Conservation (phyloP, 352 stramenopile species). For the Globisporangium heterothallicum region DNA sequence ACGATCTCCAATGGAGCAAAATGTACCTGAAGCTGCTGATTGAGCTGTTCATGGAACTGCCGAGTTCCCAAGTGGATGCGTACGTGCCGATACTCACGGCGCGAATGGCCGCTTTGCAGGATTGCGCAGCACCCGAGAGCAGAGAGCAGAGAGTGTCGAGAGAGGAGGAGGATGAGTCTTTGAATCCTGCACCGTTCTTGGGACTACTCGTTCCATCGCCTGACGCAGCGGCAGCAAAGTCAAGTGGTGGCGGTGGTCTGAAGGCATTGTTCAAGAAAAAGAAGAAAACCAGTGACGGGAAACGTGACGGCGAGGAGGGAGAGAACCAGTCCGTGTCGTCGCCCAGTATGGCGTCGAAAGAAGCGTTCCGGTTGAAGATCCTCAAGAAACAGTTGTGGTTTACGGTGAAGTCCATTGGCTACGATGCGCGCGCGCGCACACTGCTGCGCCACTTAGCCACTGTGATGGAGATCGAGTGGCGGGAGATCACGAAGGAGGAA, state of each 20-base stretch:
- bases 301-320: too few relatives aligned
- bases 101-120: constrained; percentile 14
- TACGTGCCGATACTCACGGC: constrained; percentile 68
- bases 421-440: constrained; percentile 61
- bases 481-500: constrained; percentile 60
- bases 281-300: too few relatives aligned
- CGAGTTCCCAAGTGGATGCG: constrained; percentile 46
- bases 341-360: constrained; percentile 16
- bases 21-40: constrained; percentile 58
- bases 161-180: constrained; percentile 7
- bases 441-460: constrained; percentile 44
- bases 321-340: constrained; percentile 3
- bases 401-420: constrained; percentile 67
- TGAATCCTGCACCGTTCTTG: constrained; percentile 62
- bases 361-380: constrained; percentile 50
- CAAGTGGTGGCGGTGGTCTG: constrained; percentile 9
- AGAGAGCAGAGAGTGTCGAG: constrained; percentile 13
- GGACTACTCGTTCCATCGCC: constrained; percentile 41
- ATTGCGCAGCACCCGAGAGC: too few relatives aligned
- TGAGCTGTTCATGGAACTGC: constrained; percentile 54
- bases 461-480: constrained; percentile 54
- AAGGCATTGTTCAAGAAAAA: constrained; percentile 28
- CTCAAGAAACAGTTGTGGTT: constrained; percentile 75
- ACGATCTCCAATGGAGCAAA: constrained; percentile 49
- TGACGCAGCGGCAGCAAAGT: constrained; percentile 2